Base-by-base conservation (phyloP, 768 basidiomycete genomes). In the Termitomyces sp. region DNA sequence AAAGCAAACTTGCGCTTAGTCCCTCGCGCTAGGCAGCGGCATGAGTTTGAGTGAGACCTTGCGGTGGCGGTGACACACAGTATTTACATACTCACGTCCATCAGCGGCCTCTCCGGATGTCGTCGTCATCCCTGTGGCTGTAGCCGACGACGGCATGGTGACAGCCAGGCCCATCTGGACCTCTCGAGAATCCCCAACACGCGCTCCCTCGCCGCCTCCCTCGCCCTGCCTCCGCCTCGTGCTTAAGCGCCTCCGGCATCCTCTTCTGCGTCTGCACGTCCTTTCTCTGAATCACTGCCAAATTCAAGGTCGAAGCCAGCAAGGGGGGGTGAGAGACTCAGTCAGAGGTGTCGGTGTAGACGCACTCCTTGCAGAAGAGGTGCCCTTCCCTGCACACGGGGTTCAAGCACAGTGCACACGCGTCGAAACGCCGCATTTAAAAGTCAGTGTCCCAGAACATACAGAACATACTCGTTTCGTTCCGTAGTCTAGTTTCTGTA, bases 361-460 rank as follows among this genome's bases (percentile, higher is more conserved):
- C 88, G 65, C 97, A 98, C 73, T 98, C 96, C 68, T 90, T 92
- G 79, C 97, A 99, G 70, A 94, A 98, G 24, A 98, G 63, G 71
- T 98, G 97, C 0, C 97, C 97, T 51, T 90, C 82, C 29, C 76
- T 70, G 65, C 97, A 98, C 12, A 87, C 94, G 41, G 81, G 79
- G 54, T 91, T 86, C 36, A 97, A 76, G 69, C 96, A 99, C 16
- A 97, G 80, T 5, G 89, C 80, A 68, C 97, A 98, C 1, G 92
- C 86, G 70, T 97, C 92, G 69, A 97, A 94, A 52, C 82, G 82
- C 41, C 93, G 85, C 89, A 95, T 92, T 12, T 90, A 94, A 70
- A n/a, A n/a, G n/a, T n/a, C n/a, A n/a, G n/a, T n/a, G n/a, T n/a
- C n/a, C n/a, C n/a, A n/a, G n/a, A n/a, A n/a, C n/a, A n/a, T n/a